Evolutionary conservation across 106 monocot species (phyloP), one percentile per base, ranked within the genome.

Genomic region (Apostasia ramifera): DNA sequence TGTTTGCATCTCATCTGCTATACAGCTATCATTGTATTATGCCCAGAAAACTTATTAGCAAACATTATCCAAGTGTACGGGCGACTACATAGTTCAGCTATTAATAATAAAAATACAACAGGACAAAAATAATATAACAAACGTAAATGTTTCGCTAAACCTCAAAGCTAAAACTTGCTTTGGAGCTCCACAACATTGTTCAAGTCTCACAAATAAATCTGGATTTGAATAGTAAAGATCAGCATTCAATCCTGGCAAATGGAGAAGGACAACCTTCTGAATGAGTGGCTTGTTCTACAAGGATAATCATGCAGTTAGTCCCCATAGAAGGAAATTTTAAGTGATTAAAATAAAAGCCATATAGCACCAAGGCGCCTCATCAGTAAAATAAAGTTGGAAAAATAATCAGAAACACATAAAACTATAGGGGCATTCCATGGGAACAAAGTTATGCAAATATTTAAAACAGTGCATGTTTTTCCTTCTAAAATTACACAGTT

Each of bases 241-340:
- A 55, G 97, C 97, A 87, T 97, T 92, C 66, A 97, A 76, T 55
- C 97, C 92, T 63, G 97, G 97, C 77, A 97, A 72, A 79, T 90
- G 79, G 47, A 92, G 85, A 55, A 92, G 85, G 26, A 98, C 72
- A 65, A 90, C 92, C 82, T 95, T 95, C 74, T 68, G 78, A 74
- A 97, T 84, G 77, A 92, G 86, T 44, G 92, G 86, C 66, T 87
- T 97, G 65, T 92, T 92, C 92, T 92, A 87, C 71, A 77, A 47
- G 55, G 41, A 82, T 44, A 76, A 68, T 70, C 39, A 62, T 7
- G 15, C 6, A 26, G 63, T 81, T 10, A 73, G 55, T 46, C 14
- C 53, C 3, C 44, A 69, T 62, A 55, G 14, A 42, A 26, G 26
- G 26, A 26, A 26, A 26, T 26, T 26, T 26, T 26, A 26, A 26